Evolutionary conservation across 2,329 filamentous ascomycete genomes (phyloP).

Genomic region (Penicillium sp.): DNA sequence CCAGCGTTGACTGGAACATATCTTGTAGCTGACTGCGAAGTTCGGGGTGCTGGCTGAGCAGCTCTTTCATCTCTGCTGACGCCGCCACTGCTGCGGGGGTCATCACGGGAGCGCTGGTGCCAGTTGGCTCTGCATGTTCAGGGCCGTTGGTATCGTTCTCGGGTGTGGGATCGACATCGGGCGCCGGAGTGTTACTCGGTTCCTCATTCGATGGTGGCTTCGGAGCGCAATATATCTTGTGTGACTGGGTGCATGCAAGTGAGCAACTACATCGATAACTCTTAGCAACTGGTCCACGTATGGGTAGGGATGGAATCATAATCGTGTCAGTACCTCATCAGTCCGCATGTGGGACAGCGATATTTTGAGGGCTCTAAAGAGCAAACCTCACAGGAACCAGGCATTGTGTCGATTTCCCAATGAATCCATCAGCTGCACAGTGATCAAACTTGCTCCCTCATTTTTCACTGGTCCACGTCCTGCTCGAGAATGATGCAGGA

Average conservation of each 20-base stretch:
- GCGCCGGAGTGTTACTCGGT: conserved; percentile 11
- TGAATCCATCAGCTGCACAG: conserved; percentile 12
- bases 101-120: neutral
- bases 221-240: conserved; percentile 46
- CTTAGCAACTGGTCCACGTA: conserved; percentile 1
- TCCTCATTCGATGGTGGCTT: conserved; percentile 24
- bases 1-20: conserved; percentile 44
- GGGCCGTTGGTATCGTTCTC: conserved; percentile 10
- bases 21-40: conserved; percentile 43
- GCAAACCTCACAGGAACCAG: conserved; percentile 40
- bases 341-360: conserved; percentile 40
- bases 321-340: conserved; percentile 36
- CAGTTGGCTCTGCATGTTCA: conserved; percentile 5
- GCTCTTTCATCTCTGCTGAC: conserved; percentile 37
- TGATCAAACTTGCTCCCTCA: conserved; percentile 17
- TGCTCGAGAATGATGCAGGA: conserved; percentile 2
- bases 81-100: conserved; percentile 22
- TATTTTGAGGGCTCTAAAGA: conserved; percentile 40
- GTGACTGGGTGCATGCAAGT: conserved; percentile 46
- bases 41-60: conserved; percentile 41
- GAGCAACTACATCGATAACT: conserved; percentile 41
- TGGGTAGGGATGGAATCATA: neutral
- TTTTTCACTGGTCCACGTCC: conserved; percentile 12
- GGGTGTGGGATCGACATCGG: conserved; percentile 9
- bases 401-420: conserved; percentile 28